Evolutionary conservation across 208 protist genomes (phyloP).

Genomic region (Wallacemonas sp.): DNA sequence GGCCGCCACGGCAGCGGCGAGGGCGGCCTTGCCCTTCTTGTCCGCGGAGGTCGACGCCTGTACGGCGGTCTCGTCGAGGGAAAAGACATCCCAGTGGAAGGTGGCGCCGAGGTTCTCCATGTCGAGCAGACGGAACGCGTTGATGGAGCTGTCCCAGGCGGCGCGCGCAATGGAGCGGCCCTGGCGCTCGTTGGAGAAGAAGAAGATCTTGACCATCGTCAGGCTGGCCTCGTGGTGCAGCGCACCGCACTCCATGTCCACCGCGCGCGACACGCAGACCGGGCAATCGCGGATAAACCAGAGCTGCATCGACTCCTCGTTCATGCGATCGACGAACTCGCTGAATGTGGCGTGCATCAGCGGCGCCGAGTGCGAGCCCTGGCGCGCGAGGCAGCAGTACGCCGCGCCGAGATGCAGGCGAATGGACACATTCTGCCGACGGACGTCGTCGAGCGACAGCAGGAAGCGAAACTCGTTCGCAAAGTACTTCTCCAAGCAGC

Average conservation of each 20-base stretch:
- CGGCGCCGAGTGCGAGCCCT: constrained; percentile 75
- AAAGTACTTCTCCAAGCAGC: constrained; percentile 73
- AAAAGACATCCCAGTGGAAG: constrained; percentile 88
- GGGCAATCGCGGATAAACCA: constrained; percentile 87
- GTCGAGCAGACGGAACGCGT: constrained; percentile 78
- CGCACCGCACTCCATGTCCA: constrained; percentile 75
- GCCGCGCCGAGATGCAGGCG: constrained; percentile 77
- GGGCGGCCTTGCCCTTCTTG: constrained; percentile 11
- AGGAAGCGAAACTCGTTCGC: constrained; percentile 68
- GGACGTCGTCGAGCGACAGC: constrained; percentile 72
- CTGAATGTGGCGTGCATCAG: constrained; percentile 80
- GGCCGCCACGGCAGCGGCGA: constrained; percentile 1
- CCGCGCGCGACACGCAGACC: constrained; percentile 74
- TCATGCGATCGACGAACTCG: constrained; percentile 86
- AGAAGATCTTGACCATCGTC: constrained; percentile 78
- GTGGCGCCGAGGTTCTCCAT: constrained; percentile 82
- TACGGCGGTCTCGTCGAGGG: constrained; percentile 72
- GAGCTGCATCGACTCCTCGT: constrained; percentile 85
- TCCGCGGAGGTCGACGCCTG: neutral
- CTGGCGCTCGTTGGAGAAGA: constrained; percentile 86
- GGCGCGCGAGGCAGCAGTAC: constrained; percentile 80
- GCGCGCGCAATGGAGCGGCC: constrained; percentile 73
- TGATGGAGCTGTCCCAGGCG: constrained; percentile 74
- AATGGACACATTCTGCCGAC: constrained; percentile 72
- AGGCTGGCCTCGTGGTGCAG: constrained; percentile 66